Conservation (phyloP, 1,284 basidiomycete genomes). For the Malassezia globosa region DNA sequence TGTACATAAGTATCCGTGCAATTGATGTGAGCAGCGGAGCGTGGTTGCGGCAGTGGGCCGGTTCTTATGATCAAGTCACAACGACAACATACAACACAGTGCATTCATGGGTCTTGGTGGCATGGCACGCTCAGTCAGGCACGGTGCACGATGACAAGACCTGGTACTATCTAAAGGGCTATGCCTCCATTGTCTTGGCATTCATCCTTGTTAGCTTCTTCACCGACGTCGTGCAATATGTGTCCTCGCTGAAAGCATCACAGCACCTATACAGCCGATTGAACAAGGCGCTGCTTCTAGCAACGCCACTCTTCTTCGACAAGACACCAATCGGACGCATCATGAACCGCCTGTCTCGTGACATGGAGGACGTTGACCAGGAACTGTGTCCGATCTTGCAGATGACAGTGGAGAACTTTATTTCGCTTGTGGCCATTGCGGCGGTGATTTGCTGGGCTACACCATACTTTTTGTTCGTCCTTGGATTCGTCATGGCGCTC, state of each 20-base stretch:
- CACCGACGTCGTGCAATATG: constrained; percentile 31
- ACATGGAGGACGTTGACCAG: constrained; percentile 45
- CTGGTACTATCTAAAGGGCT: constrained; percentile 36
- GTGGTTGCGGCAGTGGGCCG: constrained; percentile 43
- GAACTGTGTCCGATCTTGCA: constrained; percentile 28
- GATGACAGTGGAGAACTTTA: constrained; percentile 11
- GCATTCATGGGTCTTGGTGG: background rate
- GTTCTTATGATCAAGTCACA: constrained; percentile 26
- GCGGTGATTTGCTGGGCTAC: constrained; percentile 35
- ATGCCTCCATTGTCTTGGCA: constrained; percentile 24
- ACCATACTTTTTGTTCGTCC: constrained; percentile 18
- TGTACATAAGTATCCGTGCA: constrained; percentile 30
- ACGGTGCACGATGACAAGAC: constrained; percentile 21
- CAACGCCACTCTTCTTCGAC: constrained; percentile 50
- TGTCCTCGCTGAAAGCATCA: constrained; percentile 35
- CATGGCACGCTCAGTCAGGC: background rate
- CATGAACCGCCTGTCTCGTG: constrained; percentile 45
- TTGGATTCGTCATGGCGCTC: constrained; percentile 38
- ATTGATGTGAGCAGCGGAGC: constrained; percentile 36
- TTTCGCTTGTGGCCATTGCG: constrained; percentile 21
- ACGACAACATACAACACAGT: background rate
- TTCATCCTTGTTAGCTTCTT: constrained; percentile 34
- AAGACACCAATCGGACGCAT: constrained; percentile 43
- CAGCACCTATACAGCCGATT: constrained; percentile 50
- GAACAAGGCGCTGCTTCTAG: constrained; percentile 73